These are phyloP conservation scores for Tulasnella sp. DNA, from an alignment of 768 basidiomycete genomes.

Conservation along the genomic window DNA sequence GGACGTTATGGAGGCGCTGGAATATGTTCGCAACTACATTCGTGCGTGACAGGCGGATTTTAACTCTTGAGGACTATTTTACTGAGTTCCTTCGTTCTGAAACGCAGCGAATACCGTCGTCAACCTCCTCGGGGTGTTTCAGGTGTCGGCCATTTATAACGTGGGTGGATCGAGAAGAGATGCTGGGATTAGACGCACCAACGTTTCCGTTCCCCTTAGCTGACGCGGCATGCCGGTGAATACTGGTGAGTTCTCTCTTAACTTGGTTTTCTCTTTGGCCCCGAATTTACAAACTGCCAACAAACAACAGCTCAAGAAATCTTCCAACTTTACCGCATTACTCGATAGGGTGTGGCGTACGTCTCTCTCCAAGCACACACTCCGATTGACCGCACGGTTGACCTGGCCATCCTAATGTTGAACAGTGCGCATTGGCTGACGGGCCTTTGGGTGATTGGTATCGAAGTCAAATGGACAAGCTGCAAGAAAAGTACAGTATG, in stretches of 20 bases:
- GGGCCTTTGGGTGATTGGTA: slow-evolving; percentile 27
- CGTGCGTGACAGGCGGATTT: slow-evolving; percentile 23
- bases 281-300: too few relatives aligned
- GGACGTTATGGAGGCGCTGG: slow-evolving; percentile 28
- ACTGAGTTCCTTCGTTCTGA: background rate
- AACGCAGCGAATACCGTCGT: slow-evolving; percentile 28
- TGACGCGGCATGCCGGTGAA: slow-evolving; percentile 16
- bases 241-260: slow-evolving; percentile 13
- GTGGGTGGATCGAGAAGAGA: background rate
- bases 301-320: slow-evolving; percentile 17
- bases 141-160: slow-evolving; percentile 31
- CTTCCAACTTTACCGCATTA: slow-evolving; percentile 29
- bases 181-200: background rate
- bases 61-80: background rate
- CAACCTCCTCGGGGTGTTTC: slow-evolving; percentile 30
- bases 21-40: slow-evolving; percentile 26
- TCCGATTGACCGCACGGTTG: background rate
- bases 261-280: background rate
- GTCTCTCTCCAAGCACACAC: background rate
- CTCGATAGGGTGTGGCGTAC: slow-evolving; percentile 29
- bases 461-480: slow-evolving; percentile 30
- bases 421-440: slow-evolving; percentile 28
- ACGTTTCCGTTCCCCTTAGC: background rate
- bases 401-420: background rate
- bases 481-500: slow-evolving; percentile 26